Conservation (phyloP, 129 eudicot genomes). For the Arctium minus region DNA sequence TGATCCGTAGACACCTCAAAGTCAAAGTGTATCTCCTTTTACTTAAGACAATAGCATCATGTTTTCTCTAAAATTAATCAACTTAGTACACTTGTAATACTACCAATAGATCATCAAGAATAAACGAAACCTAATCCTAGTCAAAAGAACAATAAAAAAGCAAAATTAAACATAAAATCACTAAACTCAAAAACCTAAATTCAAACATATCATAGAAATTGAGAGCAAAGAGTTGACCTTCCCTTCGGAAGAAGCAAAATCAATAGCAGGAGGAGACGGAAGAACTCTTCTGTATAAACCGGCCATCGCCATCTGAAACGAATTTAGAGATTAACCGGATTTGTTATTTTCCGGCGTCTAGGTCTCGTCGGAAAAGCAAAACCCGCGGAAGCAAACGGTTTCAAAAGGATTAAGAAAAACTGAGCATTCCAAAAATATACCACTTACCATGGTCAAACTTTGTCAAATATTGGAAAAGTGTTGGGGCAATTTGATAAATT, state of each 20-base stretch:
- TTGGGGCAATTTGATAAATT: background rate
- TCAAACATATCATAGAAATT: background rate
- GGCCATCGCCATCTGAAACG: slow-evolving; percentile 70
- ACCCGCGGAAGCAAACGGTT: slow-evolving; percentile 20
- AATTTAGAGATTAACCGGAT: background rate
- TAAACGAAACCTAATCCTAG: slow-evolving; percentile 3
- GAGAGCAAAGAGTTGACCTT: slow-evolving; percentile 42
- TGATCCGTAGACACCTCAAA: background rate
- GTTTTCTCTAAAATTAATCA: background rate
- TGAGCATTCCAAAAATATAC: background rate
- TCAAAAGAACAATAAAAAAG: background rate
- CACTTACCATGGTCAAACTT: background rate
- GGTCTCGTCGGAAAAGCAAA: background rate
- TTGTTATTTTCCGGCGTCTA: background rate
- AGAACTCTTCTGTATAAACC: slow-evolving; percentile 83
- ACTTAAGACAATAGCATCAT: background rate
- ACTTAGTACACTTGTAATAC: background rate
- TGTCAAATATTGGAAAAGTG: background rate
- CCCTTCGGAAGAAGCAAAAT: slow-evolving; percentile 85
- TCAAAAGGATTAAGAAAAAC: background rate
- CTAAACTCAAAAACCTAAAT: background rate
- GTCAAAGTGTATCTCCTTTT: background rate
- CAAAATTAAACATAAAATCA: background rate
- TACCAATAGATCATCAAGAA: background rate
- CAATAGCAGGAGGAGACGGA: slow-evolving; percentile 98